Evolutionary conservation across 768 basidiomycete genomes (phyloP).

Genomic region (Pleurotus tuoliensis): DNA sequence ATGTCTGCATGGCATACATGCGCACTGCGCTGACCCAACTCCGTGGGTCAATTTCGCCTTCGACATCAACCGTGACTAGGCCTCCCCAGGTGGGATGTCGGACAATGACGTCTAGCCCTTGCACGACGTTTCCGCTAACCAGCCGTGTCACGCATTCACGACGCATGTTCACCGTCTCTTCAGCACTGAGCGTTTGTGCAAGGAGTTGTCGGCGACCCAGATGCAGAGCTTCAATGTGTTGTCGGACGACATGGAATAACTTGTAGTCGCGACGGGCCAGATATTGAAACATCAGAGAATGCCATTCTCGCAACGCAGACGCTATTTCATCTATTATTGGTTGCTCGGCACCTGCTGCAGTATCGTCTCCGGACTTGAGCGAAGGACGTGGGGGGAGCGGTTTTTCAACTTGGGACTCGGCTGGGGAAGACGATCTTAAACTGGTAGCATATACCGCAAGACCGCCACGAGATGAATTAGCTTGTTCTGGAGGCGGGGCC

Average conservation of each 20-base stretch:
- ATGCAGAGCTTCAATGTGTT: slow-evolving; percentile 89
- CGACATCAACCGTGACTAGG: slow-evolving; percentile 85
- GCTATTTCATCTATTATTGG: slow-evolving; percentile 98
- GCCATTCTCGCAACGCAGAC: slow-evolving; percentile 95
- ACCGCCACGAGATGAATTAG: slow-evolving; percentile 66
- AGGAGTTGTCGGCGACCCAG: slow-evolving; percentile 89
- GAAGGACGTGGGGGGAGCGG: slow-evolving; percentile 87
- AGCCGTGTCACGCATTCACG: slow-evolving; percentile 85
- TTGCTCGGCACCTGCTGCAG: slow-evolving; percentile 73
- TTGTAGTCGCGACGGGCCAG: slow-evolving; percentile 86
- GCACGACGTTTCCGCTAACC: slow-evolving; percentile 86
- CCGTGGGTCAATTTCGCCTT: slow-evolving; percentile 73
- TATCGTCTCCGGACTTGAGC: slow-evolving; percentile 94
- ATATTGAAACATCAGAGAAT: slow-evolving; percentile 86
- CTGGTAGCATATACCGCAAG: slow-evolving; percentile 72
- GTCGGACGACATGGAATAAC: slow-evolving; percentile 80
- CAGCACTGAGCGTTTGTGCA: slow-evolving; percentile 79
- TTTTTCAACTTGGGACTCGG: slow-evolving; percentile 62
- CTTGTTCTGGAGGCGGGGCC: slow-evolving; percentile 71
- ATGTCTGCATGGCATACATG: slow-evolving; percentile 89
- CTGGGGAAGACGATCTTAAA: slow-evolving; percentile 67
- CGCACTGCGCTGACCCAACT: slow-evolving; percentile 88
- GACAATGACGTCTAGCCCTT: slow-evolving; percentile 94
- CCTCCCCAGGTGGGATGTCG: slow-evolving; percentile 90
- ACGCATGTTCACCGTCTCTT: slow-evolving; percentile 79